Evolutionary conservation across 2,329 filamentous ascomycete species (phyloP).

Genomic region (Cladophialophora immunda): DNA sequence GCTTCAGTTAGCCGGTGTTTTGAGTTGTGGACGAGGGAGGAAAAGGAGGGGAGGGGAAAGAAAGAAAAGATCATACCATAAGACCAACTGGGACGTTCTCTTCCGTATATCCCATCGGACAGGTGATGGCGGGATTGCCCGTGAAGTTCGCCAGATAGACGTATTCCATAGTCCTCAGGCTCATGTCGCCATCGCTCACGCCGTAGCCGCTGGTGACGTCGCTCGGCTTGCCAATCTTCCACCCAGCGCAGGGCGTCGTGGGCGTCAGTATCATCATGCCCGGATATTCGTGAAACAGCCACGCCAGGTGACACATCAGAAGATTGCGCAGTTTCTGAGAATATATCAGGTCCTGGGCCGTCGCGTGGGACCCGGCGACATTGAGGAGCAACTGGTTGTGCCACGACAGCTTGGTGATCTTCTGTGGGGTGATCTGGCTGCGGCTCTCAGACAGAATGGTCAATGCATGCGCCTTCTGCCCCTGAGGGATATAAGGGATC

Average conservation of each 20-base stretch:
- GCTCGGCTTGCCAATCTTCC: constrained; percentile 71
- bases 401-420: constrained; percentile 43
- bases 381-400: constrained; percentile 65
- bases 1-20: constrained; percentile 12
- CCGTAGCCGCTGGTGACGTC: constrained; percentile 66
- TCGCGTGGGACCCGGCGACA: constrained; percentile 67
- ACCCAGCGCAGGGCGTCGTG: constrained; percentile 78
- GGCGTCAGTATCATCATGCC: constrained; percentile 82
- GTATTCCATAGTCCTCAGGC: constrained; percentile 83
- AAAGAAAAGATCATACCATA: constrained; percentile 49
- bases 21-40: background rate
- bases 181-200: constrained; percentile 75
- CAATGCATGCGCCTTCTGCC: constrained; percentile 78
- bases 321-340: constrained; percentile 77
- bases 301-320: constrained; percentile 79
- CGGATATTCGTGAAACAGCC: constrained; percentile 74
- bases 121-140: constrained; percentile 77
- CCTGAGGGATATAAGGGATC: constrained; percentile 69
- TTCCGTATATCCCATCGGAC: constrained; percentile 74
- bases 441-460: constrained; percentile 79
- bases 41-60: background rate
- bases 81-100: constrained; percentile 60
- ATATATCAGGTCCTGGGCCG: constrained; percentile 74
- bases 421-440: constrained; percentile 58
- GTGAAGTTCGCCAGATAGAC: constrained; percentile 85